Base-by-base conservation (phyloP, 495 filamentous ascomycete species). In the Staphylotrichum longicolle region DNA sequence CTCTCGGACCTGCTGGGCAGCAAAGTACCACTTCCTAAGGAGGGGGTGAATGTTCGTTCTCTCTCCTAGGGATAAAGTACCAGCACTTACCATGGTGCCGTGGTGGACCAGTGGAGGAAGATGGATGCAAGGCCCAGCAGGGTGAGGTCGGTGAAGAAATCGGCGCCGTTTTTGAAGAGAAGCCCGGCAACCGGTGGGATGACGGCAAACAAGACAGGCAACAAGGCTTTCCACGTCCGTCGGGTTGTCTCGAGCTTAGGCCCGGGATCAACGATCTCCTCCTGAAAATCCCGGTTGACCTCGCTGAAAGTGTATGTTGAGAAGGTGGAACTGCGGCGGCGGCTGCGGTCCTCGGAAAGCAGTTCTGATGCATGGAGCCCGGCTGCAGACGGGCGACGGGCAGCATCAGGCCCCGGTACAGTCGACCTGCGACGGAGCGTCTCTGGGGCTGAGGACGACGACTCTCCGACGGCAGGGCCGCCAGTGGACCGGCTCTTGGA, bases 81-180 rank as follows among this genome's bases (percentile, higher is more conserved):
- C n/a, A 11, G 14, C 7, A 67, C 73, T 68, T 77, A 91, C 93
- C 94, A 98, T 67, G 94, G 95, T 58, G 92, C 74, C 58, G 90
- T 86, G 7, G 97, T 87, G 20, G 90, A 91, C 93, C 92, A 97
- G 71, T 98, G 93, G 55, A 98, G 78, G 65, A 98, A 96, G 5
- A 97, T 81, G 1, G 87, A 88, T 0, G 88, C 88, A 53, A 98
- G 68, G 5, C 81, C 82, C 34, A 98, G 74, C 49, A 98, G 78
- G 32, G 91, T 88, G 8, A 94, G 72, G 68, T 98, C 94, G 3
- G 93, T 96, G 41, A 91, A 82, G 58, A 96, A 80, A 4, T 85
- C 80, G 63, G 86, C 86, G 4, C 94, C 94, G 75, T 96, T 89
- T 51, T 87, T 80, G 70, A 96, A 94, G 57, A 98, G 79, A 46